Evolutionary conservation across 2,329 filamentous ascomycete genomes (phyloP), one percentile per base, ranked within the genome.

Genomic region (Fusarium napiforme): DNA sequence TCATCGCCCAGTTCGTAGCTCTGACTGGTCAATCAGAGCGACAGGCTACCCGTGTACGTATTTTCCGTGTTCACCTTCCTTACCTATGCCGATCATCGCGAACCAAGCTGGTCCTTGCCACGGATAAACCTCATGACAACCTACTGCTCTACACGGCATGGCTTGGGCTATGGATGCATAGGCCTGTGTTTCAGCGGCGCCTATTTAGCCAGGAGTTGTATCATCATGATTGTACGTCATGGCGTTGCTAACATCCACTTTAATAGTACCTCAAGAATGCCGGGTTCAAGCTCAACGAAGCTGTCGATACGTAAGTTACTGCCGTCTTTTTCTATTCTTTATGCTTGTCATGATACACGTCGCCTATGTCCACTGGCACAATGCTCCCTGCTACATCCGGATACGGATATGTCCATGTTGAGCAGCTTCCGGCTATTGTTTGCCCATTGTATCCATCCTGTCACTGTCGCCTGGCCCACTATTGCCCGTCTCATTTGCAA

Each of bases 291-390:
- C 78, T 89, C 11, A 85, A 89, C 64, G 83, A 87, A 65, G 88
- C 88, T 43, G 81, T 89, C 55, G 87, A 90, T 82, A 81, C 84
- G 88, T 90, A 84, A 88, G 88, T 89, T n/a, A 76, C 53, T 53
- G 61, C 52, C 37, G 32, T 40, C 65, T 60, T 68, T 68, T 34
- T 57, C 42, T 55, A 32, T 32, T 57, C 37, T 28, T 46, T 42
- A 63, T 74, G 76, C 67, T 69, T 56, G 42, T 60, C 46, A 67
- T 64, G 60, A 53, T 57, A 42, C 62, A 32, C 30, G 43, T 43
- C 64, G 56, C 59, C 52, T 47, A 23, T 53, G 40, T 55, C 58
- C 50, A 32, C 34, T 60, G 40, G 46, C 39, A 56, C 52, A 30
- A 59, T 67, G 21, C 56, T 50, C 56, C 55, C 23, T 55, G 43